Percentiles rank a stretch among this genome's conserved stretches.
Conservation (phyloP, 2,329 filamentous ascomycete genomes). For the Hymenoscyphus salicellus region DNA sequence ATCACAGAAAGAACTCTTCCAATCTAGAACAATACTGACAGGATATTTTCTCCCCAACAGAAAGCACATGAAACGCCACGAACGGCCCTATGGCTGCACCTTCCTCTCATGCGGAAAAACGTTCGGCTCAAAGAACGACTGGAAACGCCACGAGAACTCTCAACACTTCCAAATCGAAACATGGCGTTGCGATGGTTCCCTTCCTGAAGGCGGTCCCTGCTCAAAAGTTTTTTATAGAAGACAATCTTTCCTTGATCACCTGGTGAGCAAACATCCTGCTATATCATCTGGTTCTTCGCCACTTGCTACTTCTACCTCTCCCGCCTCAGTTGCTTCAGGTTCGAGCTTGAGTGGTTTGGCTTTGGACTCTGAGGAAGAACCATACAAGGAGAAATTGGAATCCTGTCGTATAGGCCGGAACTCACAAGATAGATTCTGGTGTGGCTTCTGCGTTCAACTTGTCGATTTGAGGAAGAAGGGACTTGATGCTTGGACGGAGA, state of each 20-base stretch:
- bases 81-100: conserved; percentile 79
- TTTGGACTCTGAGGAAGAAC: conserved; percentile 14
- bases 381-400: conserved; percentile 45
- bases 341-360: neutral
- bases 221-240: conserved; percentile 56
- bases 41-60: conserved; percentile 42
- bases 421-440: conserved; percentile 72
- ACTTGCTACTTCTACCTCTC: neutral
- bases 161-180: conserved; percentile 71
- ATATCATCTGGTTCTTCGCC: conserved; percentile 10
- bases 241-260: conserved; percentile 60
- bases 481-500: conserved; percentile 56
- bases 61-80: conserved; percentile 82
- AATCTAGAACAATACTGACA: too few relatives aligned
- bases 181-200: conserved; percentile 63
- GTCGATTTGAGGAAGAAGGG: conserved; percentile 47
- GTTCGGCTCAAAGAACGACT: conserved; percentile 93
- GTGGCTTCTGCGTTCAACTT: conserved; percentile 70
- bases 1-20: too few relatives aligned
- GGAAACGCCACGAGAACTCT: conserved; percentile 83
- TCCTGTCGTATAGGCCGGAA: conserved; percentile 62
- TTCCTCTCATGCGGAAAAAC: conserved; percentile 63
- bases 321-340: neutral
- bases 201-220: conserved; percentile 44
- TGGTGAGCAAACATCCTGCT: conserved; percentile 41